These are phyloP conservation scores for Candida pini DNA, from an alignment of 805 yeast species.

Conservation along the genomic window DNA sequence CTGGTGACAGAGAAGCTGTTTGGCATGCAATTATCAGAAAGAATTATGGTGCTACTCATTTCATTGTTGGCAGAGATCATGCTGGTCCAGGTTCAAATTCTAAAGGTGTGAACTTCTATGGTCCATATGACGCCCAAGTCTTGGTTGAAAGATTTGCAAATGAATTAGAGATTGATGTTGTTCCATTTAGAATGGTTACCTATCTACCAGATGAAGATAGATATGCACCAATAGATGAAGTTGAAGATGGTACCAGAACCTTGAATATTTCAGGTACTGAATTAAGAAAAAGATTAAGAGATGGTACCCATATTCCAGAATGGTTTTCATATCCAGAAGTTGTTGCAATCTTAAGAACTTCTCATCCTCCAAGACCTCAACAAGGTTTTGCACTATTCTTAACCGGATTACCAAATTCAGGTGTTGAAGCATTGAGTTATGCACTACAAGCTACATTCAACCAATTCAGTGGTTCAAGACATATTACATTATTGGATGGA, in stretches of 20 bases:
- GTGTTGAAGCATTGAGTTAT: slow-evolving; percentile 61
- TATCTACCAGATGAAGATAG: slow-evolving; percentile 93
- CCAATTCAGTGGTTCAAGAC: slow-evolving; percentile 82
- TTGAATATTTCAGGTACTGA: slow-evolving; percentile 89
- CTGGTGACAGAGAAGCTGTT: slow-evolving; percentile 96
- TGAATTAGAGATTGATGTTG: slow-evolving; percentile 84
- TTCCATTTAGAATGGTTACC: slow-evolving; percentile 96
- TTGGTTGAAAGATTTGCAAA: slow-evolving; percentile 68
- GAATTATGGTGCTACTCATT: slow-evolving; percentile 95
- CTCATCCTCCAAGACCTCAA: slow-evolving; percentile 83
- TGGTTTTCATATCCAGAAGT: slow-evolving; percentile 99
- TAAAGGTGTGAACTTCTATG: slow-evolving; percentile 88
- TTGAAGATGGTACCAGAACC: slow-evolving; percentile 72
- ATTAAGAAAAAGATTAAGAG: slow-evolving; percentile 78
- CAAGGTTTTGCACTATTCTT: slow-evolving; percentile 85
- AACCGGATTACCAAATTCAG: slow-evolving; percentile 53
- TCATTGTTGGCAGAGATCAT: slow-evolving; percentile 96
- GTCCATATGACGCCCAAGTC: slow-evolving; percentile 95
- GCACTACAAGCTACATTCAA: slow-evolving; percentile 88
- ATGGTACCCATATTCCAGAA: slow-evolving; percentile 85
- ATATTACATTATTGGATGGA: slow-evolving; percentile 52
- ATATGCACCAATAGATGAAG: slow-evolving; percentile 92
- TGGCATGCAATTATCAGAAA: slow-evolving; percentile 98
- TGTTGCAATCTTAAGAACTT: slow-evolving; percentile 81
- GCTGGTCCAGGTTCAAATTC: slow-evolving; percentile 94